Percentiles rank a stretch among this genome's conserved stretches.
phyloP scores from a whole-genome alignment of 129 eudicot species.

The Rutidosis leptorrhynchoides region DNA sequence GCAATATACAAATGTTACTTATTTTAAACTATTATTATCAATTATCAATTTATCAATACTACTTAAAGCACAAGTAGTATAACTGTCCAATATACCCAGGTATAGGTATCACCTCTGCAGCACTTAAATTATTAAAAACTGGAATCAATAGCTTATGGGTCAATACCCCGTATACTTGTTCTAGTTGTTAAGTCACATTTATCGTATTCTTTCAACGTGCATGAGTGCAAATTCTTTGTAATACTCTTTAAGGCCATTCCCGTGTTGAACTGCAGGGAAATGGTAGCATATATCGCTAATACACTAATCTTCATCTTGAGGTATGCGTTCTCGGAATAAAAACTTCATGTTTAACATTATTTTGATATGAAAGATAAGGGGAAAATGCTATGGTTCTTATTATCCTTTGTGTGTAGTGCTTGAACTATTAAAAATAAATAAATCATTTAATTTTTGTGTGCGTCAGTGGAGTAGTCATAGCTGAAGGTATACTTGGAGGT shows the following conservation, averaged over 20 bases:
- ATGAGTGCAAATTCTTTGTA: constrained; percentile 13
- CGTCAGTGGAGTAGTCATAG: constrained; percentile 52
- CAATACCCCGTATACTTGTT: background rate
- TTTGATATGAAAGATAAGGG: background rate
- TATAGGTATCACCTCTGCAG: background rate
- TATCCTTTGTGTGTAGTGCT: background rate
- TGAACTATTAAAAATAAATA: background rate
- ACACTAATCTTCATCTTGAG: constrained; percentile 86
- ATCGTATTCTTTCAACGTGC: background rate
- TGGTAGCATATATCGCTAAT: constrained; percentile 93
- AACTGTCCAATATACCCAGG: background rate
- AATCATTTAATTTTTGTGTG: background rate
- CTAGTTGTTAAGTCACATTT: background rate
- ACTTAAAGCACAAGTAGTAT: background rate
- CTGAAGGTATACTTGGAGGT: constrained; percentile 74
- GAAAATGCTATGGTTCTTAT: constrained; percentile 7
- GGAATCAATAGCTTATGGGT: background rate
- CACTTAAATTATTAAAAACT: background rate
- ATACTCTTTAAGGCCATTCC: constrained; percentile 20
- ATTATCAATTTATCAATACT: too few species aligned
- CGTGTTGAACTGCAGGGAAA: constrained; percentile 68
- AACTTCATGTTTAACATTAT: constrained; percentile 1
- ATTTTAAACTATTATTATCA: background rate
- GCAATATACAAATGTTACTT: background rate
- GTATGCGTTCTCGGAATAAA: constrained; percentile 36